Percentiles rank a stretch among this genome's conserved stretches.
Evolutionary conservation across 1,284 basidiomycete species (phyloP).

Genomic region (Afroboletus lepidellus): DNA sequence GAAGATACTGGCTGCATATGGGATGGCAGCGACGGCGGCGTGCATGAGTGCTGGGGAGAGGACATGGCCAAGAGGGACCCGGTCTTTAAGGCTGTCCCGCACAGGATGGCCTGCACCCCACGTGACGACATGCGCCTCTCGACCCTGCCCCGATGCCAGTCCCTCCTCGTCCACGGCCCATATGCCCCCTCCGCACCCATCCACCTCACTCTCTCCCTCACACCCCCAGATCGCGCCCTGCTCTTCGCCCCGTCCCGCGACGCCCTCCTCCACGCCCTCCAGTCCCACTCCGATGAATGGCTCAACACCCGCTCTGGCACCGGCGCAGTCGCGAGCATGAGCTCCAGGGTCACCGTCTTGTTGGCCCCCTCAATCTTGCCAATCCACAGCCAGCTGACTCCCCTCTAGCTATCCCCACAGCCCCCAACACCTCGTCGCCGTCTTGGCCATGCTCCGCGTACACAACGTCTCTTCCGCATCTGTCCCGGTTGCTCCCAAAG

Average conservation of each 20-base stretch:
- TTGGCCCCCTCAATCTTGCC: conserved; percentile 37
- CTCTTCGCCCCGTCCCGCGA: conserved; percentile 53
- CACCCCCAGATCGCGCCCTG: conserved; percentile 40
- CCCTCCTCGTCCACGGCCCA: conserved; percentile 51
- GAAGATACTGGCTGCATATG: conserved; percentile 13
- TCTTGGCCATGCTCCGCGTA: conserved; percentile 54
- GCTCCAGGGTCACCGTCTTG: conserved; percentile 55
- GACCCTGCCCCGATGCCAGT: conserved; percentile 44
- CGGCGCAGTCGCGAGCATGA: conserved; percentile 41
- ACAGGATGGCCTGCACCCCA: conserved; percentile 23
- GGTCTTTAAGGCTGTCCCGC: conserved; percentile 5
- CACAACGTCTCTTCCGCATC: conserved; percentile 24
- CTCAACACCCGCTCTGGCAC: conserved; percentile 44
- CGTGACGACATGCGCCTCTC: conserved; percentile 29
- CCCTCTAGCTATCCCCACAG: conserved; percentile 62
- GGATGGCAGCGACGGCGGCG: conserved; percentile 14
- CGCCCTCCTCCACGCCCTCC: conserved; percentile 41
- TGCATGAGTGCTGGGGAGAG: conserved; percentile 20
- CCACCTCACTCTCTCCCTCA: conserved; percentile 51
- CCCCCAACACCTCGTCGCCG: conserved; percentile 53
- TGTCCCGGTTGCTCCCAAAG: conserved; percentile 31
- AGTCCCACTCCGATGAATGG: conserved; percentile 56
- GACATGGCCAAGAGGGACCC: neutral
- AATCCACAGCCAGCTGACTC: conserved; percentile 7
- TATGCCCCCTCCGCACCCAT: conserved; percentile 58